Evolutionary conservation across 2,329 filamentous ascomycete genomes (phyloP).

Genomic region (Sporothrix luriei): DNA sequence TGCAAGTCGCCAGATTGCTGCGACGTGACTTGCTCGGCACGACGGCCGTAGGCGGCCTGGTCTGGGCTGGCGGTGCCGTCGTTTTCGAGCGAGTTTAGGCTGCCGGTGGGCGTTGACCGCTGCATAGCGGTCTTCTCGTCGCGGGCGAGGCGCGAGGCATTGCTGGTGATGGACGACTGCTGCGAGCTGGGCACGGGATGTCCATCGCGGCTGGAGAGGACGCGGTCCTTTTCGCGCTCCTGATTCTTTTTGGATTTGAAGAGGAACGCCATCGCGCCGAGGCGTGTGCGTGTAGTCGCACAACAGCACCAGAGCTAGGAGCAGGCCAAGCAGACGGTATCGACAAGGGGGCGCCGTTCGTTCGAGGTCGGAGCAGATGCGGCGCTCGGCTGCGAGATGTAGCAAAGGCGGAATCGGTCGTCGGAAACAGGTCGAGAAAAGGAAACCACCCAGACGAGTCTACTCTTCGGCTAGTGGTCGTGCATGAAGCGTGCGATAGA

Average conservation of each 20-base stretch:
- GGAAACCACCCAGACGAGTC: background rate
- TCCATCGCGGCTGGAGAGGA: constrained; percentile 58
- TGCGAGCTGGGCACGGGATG: constrained; percentile 48
- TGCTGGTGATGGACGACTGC: constrained; percentile 52
- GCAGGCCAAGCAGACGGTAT: background rate
- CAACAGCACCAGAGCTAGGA: constrained; percentile 22
- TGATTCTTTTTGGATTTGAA: constrained; percentile 82
- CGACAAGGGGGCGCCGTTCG: background rate
- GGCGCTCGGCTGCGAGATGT: background rate
- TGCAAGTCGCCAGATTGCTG: constrained; percentile 46
- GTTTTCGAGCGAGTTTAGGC: constrained; percentile 71
- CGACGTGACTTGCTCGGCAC: constrained; percentile 54
- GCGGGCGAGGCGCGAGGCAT: constrained; percentile 50
- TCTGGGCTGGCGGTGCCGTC: constrained; percentile 62
- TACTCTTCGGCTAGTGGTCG: background rate
- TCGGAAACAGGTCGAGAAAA: background rate
- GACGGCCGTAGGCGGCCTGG: constrained; percentile 63
- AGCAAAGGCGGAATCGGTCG: background rate
- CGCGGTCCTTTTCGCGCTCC: constrained; percentile 63
- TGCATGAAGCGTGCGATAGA: background rate
- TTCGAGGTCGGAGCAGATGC: background rate
- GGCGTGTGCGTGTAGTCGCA: constrained; percentile 31
- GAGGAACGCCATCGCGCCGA: constrained; percentile 70
- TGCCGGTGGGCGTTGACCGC: constrained; percentile 74
- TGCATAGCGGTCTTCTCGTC: constrained; percentile 59